phyloP scores from a whole-genome alignment of 345 rosid genomes.

The Turnera subulata region DNA sequence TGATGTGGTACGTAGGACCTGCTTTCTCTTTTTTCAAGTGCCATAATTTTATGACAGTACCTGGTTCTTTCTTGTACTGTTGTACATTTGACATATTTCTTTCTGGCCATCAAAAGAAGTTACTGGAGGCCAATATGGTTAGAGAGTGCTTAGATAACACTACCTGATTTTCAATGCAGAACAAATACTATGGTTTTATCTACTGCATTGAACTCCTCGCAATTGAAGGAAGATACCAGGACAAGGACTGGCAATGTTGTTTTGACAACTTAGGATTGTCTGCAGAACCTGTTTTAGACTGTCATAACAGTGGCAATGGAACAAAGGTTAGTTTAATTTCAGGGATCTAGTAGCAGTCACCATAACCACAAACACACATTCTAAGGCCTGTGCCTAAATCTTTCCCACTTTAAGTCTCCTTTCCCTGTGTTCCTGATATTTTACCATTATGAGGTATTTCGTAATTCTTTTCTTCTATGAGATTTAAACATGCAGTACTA shows the following conservation, averaged over 20 bases:
- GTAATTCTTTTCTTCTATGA: too few relatives aligned
- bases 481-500: not conserved
- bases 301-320: slow-evolving; percentile 29
- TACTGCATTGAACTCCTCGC: slow-evolving; percentile 39
- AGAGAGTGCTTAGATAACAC: too few relatives aligned
- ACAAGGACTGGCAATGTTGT: slow-evolving; percentile 30
- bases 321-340: slow-evolving; percentile 26
- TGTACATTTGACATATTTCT: too few relatives aligned
- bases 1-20: slow-evolving; percentile 26
- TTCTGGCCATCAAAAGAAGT: too few relatives aligned
- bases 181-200: slow-evolving; percentile 26
- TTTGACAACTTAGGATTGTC: slow-evolving; percentile 26
- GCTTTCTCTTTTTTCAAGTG: not conserved
- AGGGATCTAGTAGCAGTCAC: too few relatives aligned
- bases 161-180: slow-evolving; percentile 14
- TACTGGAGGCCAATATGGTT: too few relatives aligned
- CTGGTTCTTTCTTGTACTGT: not conserved
- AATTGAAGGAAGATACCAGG: slow-evolving; percentile 23
- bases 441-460: too few relatives aligned
- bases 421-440: not conserved
- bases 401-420: too few relatives aligned
- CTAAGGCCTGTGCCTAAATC: too few relatives aligned
- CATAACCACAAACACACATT: too few relatives aligned
- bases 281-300: slow-evolving; percentile 20
- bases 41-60: not conserved